Conservation (phyloP, 1,139 yeast species). For the Lodderomyces elongisporus region DNA sequence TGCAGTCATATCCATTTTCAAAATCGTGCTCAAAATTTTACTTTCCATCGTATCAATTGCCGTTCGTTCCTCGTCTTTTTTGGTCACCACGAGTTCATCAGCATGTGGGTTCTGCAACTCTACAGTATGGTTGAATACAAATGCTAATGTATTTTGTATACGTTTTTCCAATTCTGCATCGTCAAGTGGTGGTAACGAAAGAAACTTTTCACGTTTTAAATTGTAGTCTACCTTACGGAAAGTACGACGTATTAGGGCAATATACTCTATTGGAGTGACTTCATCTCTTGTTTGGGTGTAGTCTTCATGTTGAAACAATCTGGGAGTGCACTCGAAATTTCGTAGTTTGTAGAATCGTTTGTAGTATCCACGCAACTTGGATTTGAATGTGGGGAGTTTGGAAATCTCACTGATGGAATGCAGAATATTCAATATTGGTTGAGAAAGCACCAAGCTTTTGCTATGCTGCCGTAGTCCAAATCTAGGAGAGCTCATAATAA, state of each 20-base stretch:
- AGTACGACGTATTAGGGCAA: constrained; percentile 17
- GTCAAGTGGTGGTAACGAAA: constrained; percentile 10
- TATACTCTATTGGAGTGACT: constrained; percentile 7
- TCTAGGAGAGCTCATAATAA: constrained; percentile 3
- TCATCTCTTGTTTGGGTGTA: constrained; percentile 9
- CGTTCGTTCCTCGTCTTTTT: constrained; percentile 17
- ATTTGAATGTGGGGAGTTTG: constrained; percentile 11
- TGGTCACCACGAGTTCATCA: constrained; percentile 16
- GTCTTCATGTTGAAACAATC: constrained; percentile 5
- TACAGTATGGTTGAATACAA: constrained; percentile 38
- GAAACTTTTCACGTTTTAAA: constrained; percentile 13
- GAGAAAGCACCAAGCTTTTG: constrained; percentile 8
- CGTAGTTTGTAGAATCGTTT: constrained; percentile 31
- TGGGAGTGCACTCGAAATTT: constrained; percentile 17
- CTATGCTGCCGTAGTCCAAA: constrained; percentile 8
- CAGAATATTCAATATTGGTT: constrained; percentile 6
- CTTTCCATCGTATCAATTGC: constrained; percentile 23
- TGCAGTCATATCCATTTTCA: constrained; percentile 25
- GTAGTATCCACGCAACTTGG: constrained; percentile 20
- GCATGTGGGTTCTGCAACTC: constrained; percentile 12
- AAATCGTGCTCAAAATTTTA: constrained; percentile 24
- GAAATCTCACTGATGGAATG: constrained; percentile 10
- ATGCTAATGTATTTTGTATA: constrained; percentile 30
- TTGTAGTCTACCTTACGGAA: constrained; percentile 22
- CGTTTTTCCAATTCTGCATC: constrained; percentile 20